phyloP scores from a whole-genome alignment of 2,329 filamentous ascomycete species.

The Cercospora citrullina region DNA sequence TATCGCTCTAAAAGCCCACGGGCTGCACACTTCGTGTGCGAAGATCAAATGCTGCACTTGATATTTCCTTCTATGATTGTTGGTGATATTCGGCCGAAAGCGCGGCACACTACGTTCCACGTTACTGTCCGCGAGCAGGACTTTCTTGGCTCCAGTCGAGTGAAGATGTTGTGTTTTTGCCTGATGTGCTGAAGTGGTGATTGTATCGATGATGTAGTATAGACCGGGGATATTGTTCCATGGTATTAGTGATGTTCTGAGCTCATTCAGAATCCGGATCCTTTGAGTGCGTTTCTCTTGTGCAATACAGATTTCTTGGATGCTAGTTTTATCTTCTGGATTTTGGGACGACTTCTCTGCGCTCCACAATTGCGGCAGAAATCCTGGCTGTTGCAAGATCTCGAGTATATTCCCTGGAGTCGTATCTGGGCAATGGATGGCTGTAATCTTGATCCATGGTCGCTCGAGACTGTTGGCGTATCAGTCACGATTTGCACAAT shows the following conservation, averaged over 20 bases:
- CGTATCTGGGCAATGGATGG: too few species aligned
- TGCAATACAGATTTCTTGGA: too few species aligned
- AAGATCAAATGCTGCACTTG: neutral
- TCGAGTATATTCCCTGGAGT: too few species aligned
- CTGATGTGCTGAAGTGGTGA: neutral
- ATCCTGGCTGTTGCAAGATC: too few species aligned
- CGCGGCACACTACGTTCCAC: neutral
- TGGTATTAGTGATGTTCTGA: neutral
- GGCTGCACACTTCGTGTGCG: neutral
- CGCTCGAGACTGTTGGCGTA: too few species aligned
- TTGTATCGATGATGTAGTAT: neutral
- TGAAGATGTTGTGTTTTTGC: neutral
- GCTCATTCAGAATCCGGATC: neutral
- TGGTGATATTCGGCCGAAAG: neutral
- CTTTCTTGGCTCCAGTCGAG: neutral
- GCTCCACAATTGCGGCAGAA: too few species aligned
- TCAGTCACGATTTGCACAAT: too few species aligned
- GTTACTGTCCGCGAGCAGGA: neutral
- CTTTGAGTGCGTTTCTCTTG: too few species aligned
- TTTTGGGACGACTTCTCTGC: too few species aligned
- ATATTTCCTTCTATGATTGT: neutral
- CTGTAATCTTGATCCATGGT: too few species aligned
- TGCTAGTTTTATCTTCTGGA: too few species aligned
- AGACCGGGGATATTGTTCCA: neutral
- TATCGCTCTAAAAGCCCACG: neutral